Base-by-base conservation (phyloP, 148 eudicot genomes). In the Fagopyrum tataricum region DNA sequence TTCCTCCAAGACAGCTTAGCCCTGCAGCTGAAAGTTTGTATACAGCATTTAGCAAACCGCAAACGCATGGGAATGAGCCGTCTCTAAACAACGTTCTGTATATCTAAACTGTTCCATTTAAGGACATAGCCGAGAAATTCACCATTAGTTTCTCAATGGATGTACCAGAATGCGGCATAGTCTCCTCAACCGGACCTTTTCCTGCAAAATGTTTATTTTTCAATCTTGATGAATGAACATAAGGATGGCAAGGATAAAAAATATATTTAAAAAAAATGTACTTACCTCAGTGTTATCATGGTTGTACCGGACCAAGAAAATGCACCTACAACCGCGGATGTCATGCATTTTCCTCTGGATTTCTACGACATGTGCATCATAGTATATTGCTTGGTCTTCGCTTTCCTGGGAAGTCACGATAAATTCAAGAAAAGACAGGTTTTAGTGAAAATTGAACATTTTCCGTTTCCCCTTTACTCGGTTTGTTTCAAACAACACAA, bases 301-400 rank as follows among this genome's bases (percentile, higher is more conserved):
- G 78, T 81, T 84, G 66, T 95, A 95, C 72, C 82, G 84, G 52
- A 95, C 83, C 78, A 77, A 75, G 87, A 95, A 95, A 77, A 90
- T 76, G 85, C 99, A 95, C 81, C 99, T 83, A 86, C 99, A 95
- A 62, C 97, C 99, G 80, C 97, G 81, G 70, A 92, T 84, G 74
- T 95, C 99, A 77, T 95, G 99, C 91, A 87, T 82, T 76, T 82
- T 92, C 74, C 85, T 79, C 64, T 87, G 85, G 61, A 95, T 79
- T 23, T 80, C 87, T 4, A 84, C 41, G 41, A 95, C 77, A 76
- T 70, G 90, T 11, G 91, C 97, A 69, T 95, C 99, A 55, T 81
- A 91, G 69, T 92, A 86, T 75, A 83, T 86, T 64, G 96, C 89
- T 70, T 81, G 83, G 37, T 95, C 96, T 79, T 83, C 76, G 44